Percentiles rank a stretch among this genome's conserved stretches.
Conservation (phyloP, 176 grass and related monocot genomes). For the Secale cereale region DNA sequence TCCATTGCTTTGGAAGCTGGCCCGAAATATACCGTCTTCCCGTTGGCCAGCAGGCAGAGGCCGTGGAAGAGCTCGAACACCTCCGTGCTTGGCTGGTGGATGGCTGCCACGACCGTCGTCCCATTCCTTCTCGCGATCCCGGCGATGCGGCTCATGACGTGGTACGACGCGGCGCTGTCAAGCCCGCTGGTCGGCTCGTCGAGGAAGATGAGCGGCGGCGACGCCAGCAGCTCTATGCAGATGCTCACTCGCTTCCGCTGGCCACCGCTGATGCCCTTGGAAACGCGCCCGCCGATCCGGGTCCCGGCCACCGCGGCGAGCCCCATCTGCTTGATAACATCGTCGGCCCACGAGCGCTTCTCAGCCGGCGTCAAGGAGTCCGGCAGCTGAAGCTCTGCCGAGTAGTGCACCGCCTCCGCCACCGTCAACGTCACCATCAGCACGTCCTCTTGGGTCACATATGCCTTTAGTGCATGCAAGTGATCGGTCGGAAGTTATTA, state of each 20-base stretch:
- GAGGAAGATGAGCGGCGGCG: slow-evolving; percentile 32
- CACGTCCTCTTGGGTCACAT: slow-evolving; percentile 35
- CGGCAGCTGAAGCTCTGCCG: slow-evolving; percentile 45
- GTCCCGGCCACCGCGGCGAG: not conserved
- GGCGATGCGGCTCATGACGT: slow-evolving; percentile 49
- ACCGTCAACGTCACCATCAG: slow-evolving; percentile 42
- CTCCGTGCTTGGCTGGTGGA: slow-evolving; percentile 62
- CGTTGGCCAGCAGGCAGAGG: slow-evolving; percentile 43
- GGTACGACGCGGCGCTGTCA: slow-evolving; percentile 51
- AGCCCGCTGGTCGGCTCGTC: slow-evolving; percentile 51
- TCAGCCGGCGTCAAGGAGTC: not conserved
- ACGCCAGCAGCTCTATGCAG: slow-evolving; percentile 36
- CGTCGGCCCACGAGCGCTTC: slow-evolving; percentile 26
- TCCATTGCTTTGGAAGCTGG: slow-evolving; percentile 27
- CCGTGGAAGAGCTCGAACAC: slow-evolving; percentile 55
- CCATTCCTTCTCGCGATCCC: not conserved
- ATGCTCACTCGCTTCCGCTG: slow-evolving; percentile 36
- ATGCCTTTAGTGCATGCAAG: slow-evolving; percentile 1
- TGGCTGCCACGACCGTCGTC: slow-evolving; percentile 43
- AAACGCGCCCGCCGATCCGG: slow-evolving; percentile 34
- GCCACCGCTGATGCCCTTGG: slow-evolving; percentile 45
- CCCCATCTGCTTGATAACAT: slow-evolving; percentile 36
- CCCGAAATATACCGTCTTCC: slow-evolving; percentile 47
- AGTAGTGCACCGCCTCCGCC: slow-evolving; percentile 26
- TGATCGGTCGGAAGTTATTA: not conserved